These are phyloP conservation scores for Batkoa obscura DNA, from an alignment of 371 early-diverging fungal species.

Conservation along the genomic window DNA sequence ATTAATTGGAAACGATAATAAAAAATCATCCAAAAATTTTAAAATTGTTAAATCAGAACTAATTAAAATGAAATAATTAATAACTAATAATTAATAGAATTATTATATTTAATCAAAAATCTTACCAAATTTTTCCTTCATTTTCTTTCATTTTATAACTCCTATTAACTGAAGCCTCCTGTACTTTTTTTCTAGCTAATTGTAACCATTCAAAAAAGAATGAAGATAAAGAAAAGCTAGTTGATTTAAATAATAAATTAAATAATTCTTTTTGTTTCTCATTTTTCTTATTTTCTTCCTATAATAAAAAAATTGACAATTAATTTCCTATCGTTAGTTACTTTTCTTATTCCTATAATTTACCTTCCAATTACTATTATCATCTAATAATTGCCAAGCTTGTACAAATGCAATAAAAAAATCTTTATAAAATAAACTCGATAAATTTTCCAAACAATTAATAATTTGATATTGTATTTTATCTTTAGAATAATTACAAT, in stretches of 20 bases:
- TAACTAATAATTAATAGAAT: no score
- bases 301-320: neutral
- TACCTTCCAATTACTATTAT: no score
- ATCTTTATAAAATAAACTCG: neutral
- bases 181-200: neutral
- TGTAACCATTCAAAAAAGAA: slow-evolving; percentile 1
- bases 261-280: neutral
- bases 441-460: neutral
- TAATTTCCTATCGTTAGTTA: neutral
- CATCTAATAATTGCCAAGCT: neutral
- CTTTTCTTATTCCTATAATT: neutral
- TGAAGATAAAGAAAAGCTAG: neutral
- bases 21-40: neutral
- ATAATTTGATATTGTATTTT: no score
- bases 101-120: no score
- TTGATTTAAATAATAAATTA: neutral
- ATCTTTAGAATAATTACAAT: no score
- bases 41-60: neutral
- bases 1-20: neutral
- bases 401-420: neutral
- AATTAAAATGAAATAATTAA: neutral
- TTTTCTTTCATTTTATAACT: no score
- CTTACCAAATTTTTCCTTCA: no score
- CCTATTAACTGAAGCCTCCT: neutral
- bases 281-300: neutral